Evolutionary conservation across 2,329 filamentous ascomycete species (phyloP), one percentile per base, ranked within the genome.

Genomic region (Xylaria sp.): DNA sequence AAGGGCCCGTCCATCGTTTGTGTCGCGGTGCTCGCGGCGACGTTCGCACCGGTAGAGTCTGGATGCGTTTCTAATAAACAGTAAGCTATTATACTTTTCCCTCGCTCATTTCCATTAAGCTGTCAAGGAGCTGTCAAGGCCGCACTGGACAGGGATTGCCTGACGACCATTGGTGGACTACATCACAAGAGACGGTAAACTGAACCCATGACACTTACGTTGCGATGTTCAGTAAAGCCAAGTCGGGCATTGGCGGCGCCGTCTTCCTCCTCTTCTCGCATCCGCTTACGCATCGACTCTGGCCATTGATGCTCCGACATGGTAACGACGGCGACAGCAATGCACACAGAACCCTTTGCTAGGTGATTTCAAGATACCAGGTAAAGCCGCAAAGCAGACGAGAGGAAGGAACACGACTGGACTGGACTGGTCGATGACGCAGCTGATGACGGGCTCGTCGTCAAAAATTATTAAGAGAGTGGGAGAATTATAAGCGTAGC

Each of bases 41-140:
- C 10, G 81, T 82, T 66, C 85, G 82, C 15, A 87, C 76, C 13
- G 86, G 85, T 4, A 88, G 82, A 53, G 84, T 83, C 65, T 87
- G 85, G 17, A 87, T 70, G 46, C 86, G 84, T 84, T 88, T 88
- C 86, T 88, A 62, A 15, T 59, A 44, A 15, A 26, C 36, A 26
- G 60, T 63, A 42, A 68, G 62, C 48, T 20, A 60, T 33, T 26
- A 4, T 9, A 44, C 26, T 51, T 48, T 48, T 5, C 20, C n/a
- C 10, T 33, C 40, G n/a, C 56, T 20, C 26, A 15, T 57, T 28
- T n/a, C 26, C 11, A n/a, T 48, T 7, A 23, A 36, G n/a, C n/a
- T 17, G n/a, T 17, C 23, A 54, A 33, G 23, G 6, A 36, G n/a
- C n/a, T 17, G n/a, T 17, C 23, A 54, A 33, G 23, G 6, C 15